Base-by-base conservation (phyloP, 2,329 filamentous ascomycete genomes). In the Trichoderma guizhouense region DNA sequence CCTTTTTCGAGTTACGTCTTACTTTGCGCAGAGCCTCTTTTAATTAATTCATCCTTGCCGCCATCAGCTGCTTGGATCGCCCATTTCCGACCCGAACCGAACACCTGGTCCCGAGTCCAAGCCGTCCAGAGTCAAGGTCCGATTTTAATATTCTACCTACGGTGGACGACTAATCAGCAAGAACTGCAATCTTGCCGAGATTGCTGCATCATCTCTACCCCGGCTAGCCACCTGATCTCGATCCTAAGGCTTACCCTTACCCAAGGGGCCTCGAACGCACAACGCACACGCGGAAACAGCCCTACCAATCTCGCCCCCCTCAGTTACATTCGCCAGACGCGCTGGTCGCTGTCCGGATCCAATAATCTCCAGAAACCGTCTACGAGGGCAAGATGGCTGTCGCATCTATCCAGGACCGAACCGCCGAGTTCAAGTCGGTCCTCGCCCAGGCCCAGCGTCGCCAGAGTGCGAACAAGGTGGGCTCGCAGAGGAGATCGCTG, bases 351-450 rank as follows among this genome's bases (percentile, higher is more conserved):
- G 55, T 78, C 76, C 75, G 57, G 73, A 69, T 43, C 70, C 58
- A 71, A 71, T 66, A 70, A 61, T 71, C 24, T 2, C 71, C 72
- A 71, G 72, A 71, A 71, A 71, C 2, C 55, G n/a, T 24, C 57
- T 30, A 34, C 57, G 30, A 30, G 55, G 14, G 18, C 63, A 58
- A 68, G 66, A 91, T 91, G 89, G 88, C 89, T 71, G 86, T 90
- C 79, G 81, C 87, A 73, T 95, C 94, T 66, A 97, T 98, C 81
- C 96, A 99, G 86, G 96, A 99, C 85, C 93, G 96, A 79, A 99
- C 96, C 72, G 88, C 90, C 79, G 96, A 99, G 87, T 99, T 99
- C 87, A 92, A 91, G 81, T 93, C 94, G 75, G 97, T 98, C 78
- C 89, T 98, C 74, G 86, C 89, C 60, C 93, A 97, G 80, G 93